These are phyloP conservation scores for Pelargonium nanum DNA, from an alignment of 345 rosid genomes.

Conservation along the genomic window DNA sequence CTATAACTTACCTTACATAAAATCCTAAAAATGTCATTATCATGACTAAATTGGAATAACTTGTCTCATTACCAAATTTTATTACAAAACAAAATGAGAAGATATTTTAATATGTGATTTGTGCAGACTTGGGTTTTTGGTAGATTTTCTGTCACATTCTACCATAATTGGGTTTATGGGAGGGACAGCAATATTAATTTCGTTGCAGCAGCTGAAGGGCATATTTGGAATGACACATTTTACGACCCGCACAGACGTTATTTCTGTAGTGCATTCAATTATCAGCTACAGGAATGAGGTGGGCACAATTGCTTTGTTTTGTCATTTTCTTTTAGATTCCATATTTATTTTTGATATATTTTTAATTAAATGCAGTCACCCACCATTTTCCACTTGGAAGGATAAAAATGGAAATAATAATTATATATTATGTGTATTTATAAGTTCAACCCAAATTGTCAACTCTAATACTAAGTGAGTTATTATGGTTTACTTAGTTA, in stretches of 20 bases:
- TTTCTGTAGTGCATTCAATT: slow-evolving; percentile 50
- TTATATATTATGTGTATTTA: no score
- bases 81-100: not conserved
- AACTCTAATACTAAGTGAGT: no score
- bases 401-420: no score
- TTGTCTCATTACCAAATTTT: no score
- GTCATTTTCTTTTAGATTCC: not conserved
- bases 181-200: slow-evolving; percentile 68
- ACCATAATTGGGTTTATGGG: slow-evolving; percentile 93
- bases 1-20: no score
- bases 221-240: slow-evolving; percentile 60
- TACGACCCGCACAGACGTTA: slow-evolving; percentile 59
- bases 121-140: slow-evolving; percentile 63
- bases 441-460: no score
- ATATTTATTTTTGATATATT: no score
- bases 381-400: no score
- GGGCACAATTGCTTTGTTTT: not conserved
- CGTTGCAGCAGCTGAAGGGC: slow-evolving; percentile 77
- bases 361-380: not conserved
- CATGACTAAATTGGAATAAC: no score
- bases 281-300: slow-evolving; percentile 49
- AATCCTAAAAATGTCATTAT: no score
- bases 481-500: no score
- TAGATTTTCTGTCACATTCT: slow-evolving; percentile 83
- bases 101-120: not conserved